phyloP scores from a whole-genome alignment of 331 rosid genomes.

The Rhamnella rubrinervis region DNA sequence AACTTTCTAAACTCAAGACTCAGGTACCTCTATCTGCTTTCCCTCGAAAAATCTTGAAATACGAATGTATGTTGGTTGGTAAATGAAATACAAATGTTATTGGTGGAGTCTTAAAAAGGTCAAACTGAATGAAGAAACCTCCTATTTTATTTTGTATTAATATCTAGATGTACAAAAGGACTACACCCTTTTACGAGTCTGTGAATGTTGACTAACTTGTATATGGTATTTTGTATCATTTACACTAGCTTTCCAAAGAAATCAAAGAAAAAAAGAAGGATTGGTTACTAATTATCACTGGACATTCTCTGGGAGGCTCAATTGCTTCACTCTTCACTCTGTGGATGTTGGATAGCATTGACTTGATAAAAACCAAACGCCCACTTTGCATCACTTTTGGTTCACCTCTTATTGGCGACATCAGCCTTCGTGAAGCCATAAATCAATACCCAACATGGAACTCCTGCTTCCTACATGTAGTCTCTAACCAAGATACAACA shows the following conservation, averaged over 20 bases:
- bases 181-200: no score
- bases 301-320: conserved; percentile 60
- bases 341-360: conserved; percentile 38
- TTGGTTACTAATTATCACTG: conserved; percentile 43
- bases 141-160: no score
- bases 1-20: conserved; percentile 9
- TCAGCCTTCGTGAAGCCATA: conserved; percentile 27
- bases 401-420: conserved; percentile 61
- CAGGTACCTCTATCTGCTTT: conserved; percentile 2
- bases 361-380: conserved; percentile 23
- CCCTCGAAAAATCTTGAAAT: background rate
- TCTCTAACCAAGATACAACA: conserved; percentile 50
- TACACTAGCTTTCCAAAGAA: no score
- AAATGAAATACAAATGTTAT: no score
- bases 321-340: conserved; percentile 73
- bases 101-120: no score
- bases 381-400: conserved; percentile 75
- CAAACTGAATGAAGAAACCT: background rate
- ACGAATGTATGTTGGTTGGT: no score
- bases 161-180: no score
- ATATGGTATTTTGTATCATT: no score
- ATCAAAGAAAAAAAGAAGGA: no score
- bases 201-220: no score
- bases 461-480: conserved; percentile 66
- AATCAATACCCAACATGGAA: conserved; percentile 45